Evolutionary conservation across 2,329 filamentous ascomycete genomes (phyloP).

Genomic region (Sarocladium strictum): DNA sequence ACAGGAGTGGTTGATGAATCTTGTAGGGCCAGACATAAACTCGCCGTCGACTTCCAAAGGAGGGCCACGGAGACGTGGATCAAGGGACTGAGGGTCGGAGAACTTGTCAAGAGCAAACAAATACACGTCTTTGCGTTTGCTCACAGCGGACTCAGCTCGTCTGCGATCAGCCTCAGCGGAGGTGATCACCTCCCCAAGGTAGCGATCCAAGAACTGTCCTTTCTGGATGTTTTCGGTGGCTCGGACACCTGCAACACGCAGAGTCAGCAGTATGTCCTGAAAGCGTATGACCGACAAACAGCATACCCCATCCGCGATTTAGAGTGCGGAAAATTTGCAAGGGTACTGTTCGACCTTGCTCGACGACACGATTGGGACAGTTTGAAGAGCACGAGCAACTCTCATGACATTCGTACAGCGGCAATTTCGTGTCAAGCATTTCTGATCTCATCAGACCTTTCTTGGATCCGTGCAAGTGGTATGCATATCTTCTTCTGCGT

Average conservation of each 20-base stretch:
- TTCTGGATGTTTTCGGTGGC: conserved; percentile 57
- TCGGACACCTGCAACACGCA: conserved; percentile 47
- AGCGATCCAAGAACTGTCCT: conserved; percentile 76
- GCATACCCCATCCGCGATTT: conserved; percentile 64
- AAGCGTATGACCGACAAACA: neutral
- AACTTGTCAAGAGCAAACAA: conserved; percentile 82
- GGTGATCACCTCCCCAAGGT: conserved; percentile 67
- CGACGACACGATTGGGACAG: conserved; percentile 73
- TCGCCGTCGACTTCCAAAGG: conserved; percentile 64
- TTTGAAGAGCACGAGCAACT: conserved; percentile 57
- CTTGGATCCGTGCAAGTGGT: conserved; percentile 49
- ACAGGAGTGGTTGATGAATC: conserved; percentile 81
- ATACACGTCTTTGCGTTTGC: conserved; percentile 67
- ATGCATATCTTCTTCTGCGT: conserved; percentile 48
- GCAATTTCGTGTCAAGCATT: conserved; percentile 46
- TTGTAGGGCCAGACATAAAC: conserved; percentile 69
- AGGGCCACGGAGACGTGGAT: conserved; percentile 48
- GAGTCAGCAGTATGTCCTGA: neutral
- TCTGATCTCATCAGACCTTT: conserved; percentile 46
- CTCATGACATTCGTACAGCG: conserved; percentile 77
- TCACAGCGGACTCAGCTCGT: conserved; percentile 47
- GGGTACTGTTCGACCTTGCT: conserved; percentile 63
- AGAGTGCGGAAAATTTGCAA: conserved; percentile 75
- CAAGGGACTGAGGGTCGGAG: conserved; percentile 48
- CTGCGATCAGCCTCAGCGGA: conserved; percentile 58